Conservation (phyloP, 208 protist genomes). For the Trypanosoma melophagium region DNA sequence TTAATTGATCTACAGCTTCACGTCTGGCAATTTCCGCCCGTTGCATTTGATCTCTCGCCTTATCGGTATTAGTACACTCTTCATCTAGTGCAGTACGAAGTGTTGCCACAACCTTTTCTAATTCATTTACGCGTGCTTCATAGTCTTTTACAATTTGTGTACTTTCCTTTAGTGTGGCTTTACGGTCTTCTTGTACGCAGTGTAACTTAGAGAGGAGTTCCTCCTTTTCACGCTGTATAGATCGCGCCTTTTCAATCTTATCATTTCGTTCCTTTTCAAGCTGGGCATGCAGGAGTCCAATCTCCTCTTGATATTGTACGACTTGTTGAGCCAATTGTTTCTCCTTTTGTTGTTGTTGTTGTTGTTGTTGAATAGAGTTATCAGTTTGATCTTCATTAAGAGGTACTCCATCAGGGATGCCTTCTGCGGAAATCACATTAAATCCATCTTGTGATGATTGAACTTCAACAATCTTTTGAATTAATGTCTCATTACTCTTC, state of each 20-base stretch:
- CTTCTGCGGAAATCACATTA: conserved; percentile 28
- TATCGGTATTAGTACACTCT: conserved; percentile 52
- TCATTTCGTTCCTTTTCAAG: conserved; percentile 29
- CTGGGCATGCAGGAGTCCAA: conserved; percentile 50
- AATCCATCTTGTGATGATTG: conserved; percentile 31
- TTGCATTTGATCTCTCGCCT: conserved; percentile 39
- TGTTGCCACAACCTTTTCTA: conserved; percentile 57
- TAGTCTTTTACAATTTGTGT: conserved; percentile 48
- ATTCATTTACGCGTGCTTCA: conserved; percentile 53
- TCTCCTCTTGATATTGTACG: conserved; percentile 46
- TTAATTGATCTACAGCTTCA: conserved; percentile 39
- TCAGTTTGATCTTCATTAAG: no score
- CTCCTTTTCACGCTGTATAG: conserved; percentile 29
- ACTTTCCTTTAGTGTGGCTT: conserved; percentile 34
- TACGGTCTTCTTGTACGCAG: conserved; percentile 32
- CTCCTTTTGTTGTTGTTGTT: conserved; percentile 10
- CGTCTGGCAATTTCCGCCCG: conserved; percentile 35
- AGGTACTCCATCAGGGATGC: conserved; percentile 31
- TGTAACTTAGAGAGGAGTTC: conserved; percentile 24
- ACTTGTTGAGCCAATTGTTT: conserved; percentile 36
- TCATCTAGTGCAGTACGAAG: conserved; percentile 59
- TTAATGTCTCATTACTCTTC: conserved; percentile 38
- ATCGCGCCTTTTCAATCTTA: conserved; percentile 19
- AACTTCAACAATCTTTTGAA: conserved; percentile 42
- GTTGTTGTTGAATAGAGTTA: background rate